Base-by-base conservation (phyloP, 768 basidiomycete species). In the Lactifluus pinguis region DNA sequence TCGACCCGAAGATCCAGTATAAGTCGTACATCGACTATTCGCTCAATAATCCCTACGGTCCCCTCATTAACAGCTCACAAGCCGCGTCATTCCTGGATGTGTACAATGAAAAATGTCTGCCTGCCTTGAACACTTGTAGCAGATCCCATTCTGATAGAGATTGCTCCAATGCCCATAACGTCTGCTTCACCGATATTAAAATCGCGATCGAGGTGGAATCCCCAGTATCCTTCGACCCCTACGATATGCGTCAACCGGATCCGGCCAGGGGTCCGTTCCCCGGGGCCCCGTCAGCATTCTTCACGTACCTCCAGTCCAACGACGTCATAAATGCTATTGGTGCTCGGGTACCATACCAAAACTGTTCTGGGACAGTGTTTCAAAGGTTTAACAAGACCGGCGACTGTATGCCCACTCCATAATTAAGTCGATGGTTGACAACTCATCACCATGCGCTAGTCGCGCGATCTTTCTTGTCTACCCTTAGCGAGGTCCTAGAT, bases 21-120 rank as follows among this genome's bases (percentile, higher is more conserved):
- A 75, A 79, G 6, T 76, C 76, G 11, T 81, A 80, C 58, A 72
- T 81, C 36, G 69, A 68, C 2, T 83, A 81, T 59, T 77, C 81
- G 1, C 73, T 66, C 6, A 71, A 67, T 4, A 83, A 82, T 66
- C 73, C 77, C 41, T 59, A 59, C 7, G 49, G 51, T 21, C 6
- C 57, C 32, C 50, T 59, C 57, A 53, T 59, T 21, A 52, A 15
- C 21, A 45, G 30, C 36, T 59, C 57, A 34, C n/a, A 51, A 25
- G 49, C 41, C n/a, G 39, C 41, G 14, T 44, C 49, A 10, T 42
- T 14, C 19, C 25, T 34, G 17, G 41, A 32, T 32, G n/a, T 30
- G 17, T 59, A 57, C 38, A 57, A 49, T 15, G 4, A 19, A 11
- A 79, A 78, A 1, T 83, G 81, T 65, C 70, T 71, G 45, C 74